phyloP scores from a whole-genome alignment of 2,329 filamentous ascomycete genomes.

The Xenoacremonium recifei region DNA sequence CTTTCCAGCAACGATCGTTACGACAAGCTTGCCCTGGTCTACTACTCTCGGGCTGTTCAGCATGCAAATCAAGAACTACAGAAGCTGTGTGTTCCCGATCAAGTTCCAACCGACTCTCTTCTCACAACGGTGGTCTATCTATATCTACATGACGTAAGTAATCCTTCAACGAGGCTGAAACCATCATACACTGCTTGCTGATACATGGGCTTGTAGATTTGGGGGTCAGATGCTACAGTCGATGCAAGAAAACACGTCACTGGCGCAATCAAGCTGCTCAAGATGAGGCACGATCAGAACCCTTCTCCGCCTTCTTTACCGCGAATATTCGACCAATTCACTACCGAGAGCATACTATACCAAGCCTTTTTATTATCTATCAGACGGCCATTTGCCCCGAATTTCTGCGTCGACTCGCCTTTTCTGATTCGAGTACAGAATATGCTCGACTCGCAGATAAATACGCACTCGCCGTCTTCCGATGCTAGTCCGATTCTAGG shows the following conservation, averaged over 20 bases:
- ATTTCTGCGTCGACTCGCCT: constrained; percentile 7
- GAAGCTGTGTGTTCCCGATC: not conserved
- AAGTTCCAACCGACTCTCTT: constrained; percentile 4
- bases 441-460: not conserved
- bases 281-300: constrained; percentile 1
- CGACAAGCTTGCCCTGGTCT: constrained; percentile 4
- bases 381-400: constrained; percentile 5
- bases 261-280: constrained; percentile 9
- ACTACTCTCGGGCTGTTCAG: constrained; percentile 8
- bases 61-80: constrained; percentile 1
- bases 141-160: constrained; percentile 8
- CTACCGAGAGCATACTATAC: constrained; percentile 11
- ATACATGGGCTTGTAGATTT: constrained; percentile 1
- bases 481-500: constrained; percentile 3
- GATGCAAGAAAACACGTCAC: constrained; percentile 8
- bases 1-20: constrained; percentile 5
- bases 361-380: constrained; percentile 8
- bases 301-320: constrained; percentile 4
- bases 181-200: not conserved
- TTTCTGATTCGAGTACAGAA: constrained; percentile 4
- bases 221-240: constrained; percentile 6
- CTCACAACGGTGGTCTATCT: constrained; percentile 5
- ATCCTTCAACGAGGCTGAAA: not conserved
- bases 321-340: constrained; percentile 6
- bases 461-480: not conserved